Evolutionary conservation across 768 basidiomycete species (phyloP).

Genomic region (Kwoniella shandongensis): DNA sequence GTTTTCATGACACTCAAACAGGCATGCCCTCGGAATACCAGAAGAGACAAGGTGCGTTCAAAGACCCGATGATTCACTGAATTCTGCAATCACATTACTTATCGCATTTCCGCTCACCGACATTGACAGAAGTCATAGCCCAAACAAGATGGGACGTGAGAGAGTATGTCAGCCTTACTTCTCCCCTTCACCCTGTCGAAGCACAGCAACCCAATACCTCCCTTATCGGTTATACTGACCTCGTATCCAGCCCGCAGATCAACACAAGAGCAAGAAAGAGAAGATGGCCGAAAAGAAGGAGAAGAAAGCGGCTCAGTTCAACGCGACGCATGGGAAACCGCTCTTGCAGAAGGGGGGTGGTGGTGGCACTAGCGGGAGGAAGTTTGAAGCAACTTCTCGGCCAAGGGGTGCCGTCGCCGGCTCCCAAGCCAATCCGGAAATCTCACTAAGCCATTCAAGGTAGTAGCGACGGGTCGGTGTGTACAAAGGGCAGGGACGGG

Average conservation of each 20-base stretch:
- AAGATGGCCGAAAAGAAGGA: slow-evolving; percentile 28
- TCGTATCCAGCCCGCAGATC: background rate
- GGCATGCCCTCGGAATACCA: slow-evolving; percentile 67
- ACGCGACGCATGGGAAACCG: slow-evolving; percentile 9
- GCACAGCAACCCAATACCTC: no score
- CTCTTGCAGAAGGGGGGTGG: slow-evolving; percentile 3
- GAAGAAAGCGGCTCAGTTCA: slow-evolving; percentile 18
- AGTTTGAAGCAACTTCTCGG: slow-evolving; percentile 69
- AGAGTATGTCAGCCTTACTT: slow-evolving; percentile 1
- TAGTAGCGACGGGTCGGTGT: slow-evolving; percentile 88
- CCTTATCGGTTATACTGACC: background rate
- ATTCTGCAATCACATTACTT: slow-evolving; percentile 81
- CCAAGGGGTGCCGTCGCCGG: slow-evolving; percentile 60
- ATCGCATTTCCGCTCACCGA: slow-evolving; percentile 72
- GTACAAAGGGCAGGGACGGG: slow-evolving; percentile 89
- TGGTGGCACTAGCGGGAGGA: background rate
- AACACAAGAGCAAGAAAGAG: slow-evolving; percentile 20
- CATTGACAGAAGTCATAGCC: slow-evolving; percentile 78
- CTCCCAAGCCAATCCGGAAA: slow-evolving; percentile 72
- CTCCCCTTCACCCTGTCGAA: no score
- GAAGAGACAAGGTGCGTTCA: slow-evolving; percentile 76
- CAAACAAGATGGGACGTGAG: slow-evolving; percentile 49
- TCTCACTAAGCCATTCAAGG: slow-evolving; percentile 88
- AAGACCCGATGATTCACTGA: slow-evolving; percentile 79
- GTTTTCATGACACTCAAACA: slow-evolving; percentile 66